These are phyloP conservation scores for Penicilliopsis zonata DNA, from an alignment of 495 filamentous ascomycete species.

Conservation along the genomic window DNA sequence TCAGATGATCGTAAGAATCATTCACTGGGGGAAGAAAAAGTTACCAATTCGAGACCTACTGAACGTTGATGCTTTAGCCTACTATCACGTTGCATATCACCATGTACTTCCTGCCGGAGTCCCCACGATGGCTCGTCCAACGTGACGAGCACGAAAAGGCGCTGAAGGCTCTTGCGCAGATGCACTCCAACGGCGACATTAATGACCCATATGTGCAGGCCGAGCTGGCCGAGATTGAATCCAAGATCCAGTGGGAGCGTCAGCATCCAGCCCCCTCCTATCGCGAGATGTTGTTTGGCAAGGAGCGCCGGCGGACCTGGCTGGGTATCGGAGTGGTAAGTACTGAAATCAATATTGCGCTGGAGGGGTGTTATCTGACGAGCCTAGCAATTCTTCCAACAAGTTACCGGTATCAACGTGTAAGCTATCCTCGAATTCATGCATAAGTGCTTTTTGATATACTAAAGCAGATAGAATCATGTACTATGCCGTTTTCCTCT, in stretches of 20 bases:
- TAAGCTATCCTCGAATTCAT: conserved; percentile 6
- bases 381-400: conserved; percentile 18
- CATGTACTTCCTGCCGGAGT: conserved; percentile 24
- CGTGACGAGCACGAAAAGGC: conserved; percentile 24
- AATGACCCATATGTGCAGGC: conserved; percentile 8
- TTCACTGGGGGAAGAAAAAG: no score
- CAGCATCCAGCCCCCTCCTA: conserved; percentile 12
- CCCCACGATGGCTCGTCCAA: conserved; percentile 33
- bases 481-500: conserved; percentile 17
- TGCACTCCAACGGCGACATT: conserved; percentile 19
- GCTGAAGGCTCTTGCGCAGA: conserved; percentile 20
- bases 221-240: conserved; percentile 9
- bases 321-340: conserved; percentile 18
- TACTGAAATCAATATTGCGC: not conserved
- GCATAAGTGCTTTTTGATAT: no score
- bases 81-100: conserved; percentile 9
- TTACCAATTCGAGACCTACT: no score
- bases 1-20: conserved; percentile 9
- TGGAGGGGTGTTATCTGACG: not conserved
- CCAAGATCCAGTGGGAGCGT: conserved; percentile 13
- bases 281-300: conserved; percentile 11
- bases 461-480: conserved; percentile 10
- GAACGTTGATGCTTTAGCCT: conserved; percentile 2
- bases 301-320: conserved; percentile 15
- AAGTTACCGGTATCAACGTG: conserved; percentile 18